Evolutionary conservation across 2,329 filamentous ascomycete species (phyloP).

Genomic region (Beauveria pseudobassiana): DNA sequence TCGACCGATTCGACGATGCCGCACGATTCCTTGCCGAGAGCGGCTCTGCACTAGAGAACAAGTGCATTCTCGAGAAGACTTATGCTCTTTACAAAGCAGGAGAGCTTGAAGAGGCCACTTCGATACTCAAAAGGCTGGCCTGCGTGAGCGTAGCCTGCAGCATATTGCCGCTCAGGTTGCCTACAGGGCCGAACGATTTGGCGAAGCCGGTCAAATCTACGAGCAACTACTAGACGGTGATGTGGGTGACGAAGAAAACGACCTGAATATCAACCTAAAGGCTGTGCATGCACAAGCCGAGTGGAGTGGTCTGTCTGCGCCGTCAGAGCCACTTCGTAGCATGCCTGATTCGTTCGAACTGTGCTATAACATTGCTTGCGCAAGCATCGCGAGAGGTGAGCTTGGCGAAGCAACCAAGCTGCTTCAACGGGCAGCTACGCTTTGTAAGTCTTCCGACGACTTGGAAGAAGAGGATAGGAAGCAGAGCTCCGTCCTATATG

Average conservation of each 20-base stretch:
- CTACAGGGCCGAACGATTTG: slow-evolving; percentile 69
- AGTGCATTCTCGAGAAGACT: slow-evolving; percentile 61
- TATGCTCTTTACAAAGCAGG: slow-evolving; percentile 82
- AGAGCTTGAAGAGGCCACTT: slow-evolving; percentile 57
- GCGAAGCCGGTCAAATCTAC: slow-evolving; percentile 58
- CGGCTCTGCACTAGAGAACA: slow-evolving; percentile 51
- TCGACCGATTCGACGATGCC: slow-evolving; percentile 76
- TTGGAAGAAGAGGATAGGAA: slow-evolving; percentile 66
- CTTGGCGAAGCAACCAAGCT: slow-evolving; percentile 57
- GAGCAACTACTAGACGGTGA: slow-evolving; percentile 43
- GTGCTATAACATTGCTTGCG: slow-evolving; percentile 73
- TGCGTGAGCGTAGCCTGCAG: slow-evolving; percentile 29
- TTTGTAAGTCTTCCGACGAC: slow-evolving; percentile 69
- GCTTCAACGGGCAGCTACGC: slow-evolving; percentile 59
- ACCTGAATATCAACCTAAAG: slow-evolving; percentile 68
- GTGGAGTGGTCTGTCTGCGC: slow-evolving; percentile 50
- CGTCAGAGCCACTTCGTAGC: slow-evolving; percentile 42
- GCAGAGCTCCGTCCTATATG: slow-evolving; percentile 68
- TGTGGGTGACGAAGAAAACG: slow-evolving; percentile 57
- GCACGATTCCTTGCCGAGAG: slow-evolving; percentile 59
- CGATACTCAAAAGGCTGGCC: slow-evolving; percentile 28
- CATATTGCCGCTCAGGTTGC: slow-evolving; percentile 60
- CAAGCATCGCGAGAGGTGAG: slow-evolving; percentile 62
- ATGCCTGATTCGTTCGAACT: slow-evolving; percentile 73
- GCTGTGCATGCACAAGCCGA: slow-evolving; percentile 66